Evolutionary conservation across 148 eudicot genomes (phyloP).

Genomic region (Vaccinium myrtillus): DNA sequence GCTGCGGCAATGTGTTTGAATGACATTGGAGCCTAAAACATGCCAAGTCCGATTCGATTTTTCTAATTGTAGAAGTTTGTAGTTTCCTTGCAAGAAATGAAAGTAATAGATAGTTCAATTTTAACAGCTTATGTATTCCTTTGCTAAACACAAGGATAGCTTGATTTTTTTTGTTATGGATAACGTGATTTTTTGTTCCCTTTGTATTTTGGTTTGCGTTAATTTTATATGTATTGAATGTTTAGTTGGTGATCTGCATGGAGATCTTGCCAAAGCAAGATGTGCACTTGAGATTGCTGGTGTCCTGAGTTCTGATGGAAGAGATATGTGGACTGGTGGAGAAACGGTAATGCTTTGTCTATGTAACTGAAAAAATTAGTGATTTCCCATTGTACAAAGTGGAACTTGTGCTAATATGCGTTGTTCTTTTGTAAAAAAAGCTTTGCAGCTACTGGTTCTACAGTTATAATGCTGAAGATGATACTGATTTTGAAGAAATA

Average conservation of each 20-base stretch:
- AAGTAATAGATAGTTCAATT: not conserved
- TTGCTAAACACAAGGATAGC: not conserved
- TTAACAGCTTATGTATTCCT: not conserved
- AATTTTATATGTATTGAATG: conserved; percentile 18
- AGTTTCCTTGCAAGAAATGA: not conserved
- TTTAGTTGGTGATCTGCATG: conserved; percentile 93
- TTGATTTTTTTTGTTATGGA: not conserved
- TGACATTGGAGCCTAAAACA: not conserved
- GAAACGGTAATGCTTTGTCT: conserved; percentile 52
- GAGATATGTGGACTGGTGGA: conserved; percentile 78
- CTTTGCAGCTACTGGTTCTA: not conserved
- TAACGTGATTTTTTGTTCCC: not conserved
- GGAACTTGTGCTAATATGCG: not conserved
- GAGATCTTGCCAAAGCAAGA: conserved; percentile 85
- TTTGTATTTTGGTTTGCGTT: not conserved
- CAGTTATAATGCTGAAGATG: not conserved
- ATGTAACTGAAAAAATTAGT: not conserved
- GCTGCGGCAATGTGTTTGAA: not conserved
- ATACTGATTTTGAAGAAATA: not conserved
- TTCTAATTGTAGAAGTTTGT: not conserved
- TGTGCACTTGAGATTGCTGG: conserved; percentile 92
- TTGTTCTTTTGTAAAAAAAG: not conserved
- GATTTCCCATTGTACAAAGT: not conserved
- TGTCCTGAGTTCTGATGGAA: conserved; percentile 78
- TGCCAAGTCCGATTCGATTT: not conserved